phyloP scores from a whole-genome alignment of 2,329 filamentous ascomycete species.

The Colletotrichum sp. region DNA sequence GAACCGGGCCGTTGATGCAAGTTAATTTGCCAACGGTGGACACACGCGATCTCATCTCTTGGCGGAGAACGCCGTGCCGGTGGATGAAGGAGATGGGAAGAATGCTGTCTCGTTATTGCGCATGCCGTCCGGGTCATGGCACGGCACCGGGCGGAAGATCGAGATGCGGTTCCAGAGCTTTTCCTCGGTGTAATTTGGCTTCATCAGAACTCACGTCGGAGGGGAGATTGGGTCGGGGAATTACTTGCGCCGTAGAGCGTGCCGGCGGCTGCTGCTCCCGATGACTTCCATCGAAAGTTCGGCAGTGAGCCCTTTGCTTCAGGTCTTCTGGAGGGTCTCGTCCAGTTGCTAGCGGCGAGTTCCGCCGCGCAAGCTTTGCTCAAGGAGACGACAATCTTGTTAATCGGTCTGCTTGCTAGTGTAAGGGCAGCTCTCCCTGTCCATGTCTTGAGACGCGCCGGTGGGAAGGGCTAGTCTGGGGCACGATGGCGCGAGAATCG shows the following conservation, averaged over 20 bases:
- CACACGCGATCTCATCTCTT: background rate
- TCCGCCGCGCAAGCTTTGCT: background rate
- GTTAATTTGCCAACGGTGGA: background rate
- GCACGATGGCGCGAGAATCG: background rate
- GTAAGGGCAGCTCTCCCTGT: slow-evolving; percentile 6
- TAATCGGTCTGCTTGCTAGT: background rate
- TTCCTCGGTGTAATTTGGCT: background rate
- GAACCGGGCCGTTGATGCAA: background rate
- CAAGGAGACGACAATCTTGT: background rate
- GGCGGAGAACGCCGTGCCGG: background rate
- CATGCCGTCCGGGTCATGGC: background rate
- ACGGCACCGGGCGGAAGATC: background rate
- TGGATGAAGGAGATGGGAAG: background rate
- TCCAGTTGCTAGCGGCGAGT: background rate
- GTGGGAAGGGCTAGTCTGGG: background rate
- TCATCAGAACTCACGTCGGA: background rate
- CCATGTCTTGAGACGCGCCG: slow-evolving; percentile 3
- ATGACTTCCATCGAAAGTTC: background rate
- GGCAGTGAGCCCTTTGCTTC: background rate
- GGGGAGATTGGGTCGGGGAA: background rate
- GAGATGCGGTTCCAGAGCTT: background rate
- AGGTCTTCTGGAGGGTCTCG: background rate
- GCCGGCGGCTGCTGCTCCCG: background rate
- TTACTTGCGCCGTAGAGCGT: background rate
- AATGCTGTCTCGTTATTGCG: background rate